Evolutionary conservation across 202 grass and related monocot species (phyloP), one percentile per base, ranked within the genome.

Genomic region (Brachypodium distachyon): DNA sequence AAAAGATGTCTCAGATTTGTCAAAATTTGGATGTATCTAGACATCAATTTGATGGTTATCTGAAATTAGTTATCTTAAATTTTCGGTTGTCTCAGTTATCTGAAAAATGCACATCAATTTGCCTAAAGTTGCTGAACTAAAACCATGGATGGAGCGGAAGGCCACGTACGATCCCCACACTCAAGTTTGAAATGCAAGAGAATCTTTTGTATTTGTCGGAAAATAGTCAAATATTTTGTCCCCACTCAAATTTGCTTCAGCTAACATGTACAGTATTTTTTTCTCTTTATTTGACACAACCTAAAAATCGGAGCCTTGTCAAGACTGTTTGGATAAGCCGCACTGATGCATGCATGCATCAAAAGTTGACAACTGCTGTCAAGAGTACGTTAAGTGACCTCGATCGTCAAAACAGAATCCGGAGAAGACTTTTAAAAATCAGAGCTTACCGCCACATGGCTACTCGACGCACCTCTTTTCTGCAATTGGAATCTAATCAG

Each of bases 361-460:
- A 44, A 7, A 46, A 18, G 7, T 46, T 44, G 83, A 74, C 68
- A 79, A 79, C 68, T 42, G 6, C 19, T 73, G 33, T 26, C 6
- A 54, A 62, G 5, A 55, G 17, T 46, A 61, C 27, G 59, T 68
- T 82, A 32, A 69, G 59, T 53, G n/a, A n/a, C 63, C 38, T 67
- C 4, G 14, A 28, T 70, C n/a, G 49, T 83, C 34, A 83, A 3
- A 69, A 29, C 12, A 62, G 43, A 79, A 83, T 79, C 67, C 27
- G n/a, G 28, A 67, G 46, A 63, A 44, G 33, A 10, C 25, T 41
- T n/a, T n/a, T 19, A 16, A 27, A 57, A 78, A 78, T 9, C 10
- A 26, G 49, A 64, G 56, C 71, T 77, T 34, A 66, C 49, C 22
- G 32, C 66, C 58, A 82, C 57, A 50, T 51, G 78, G 38, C 65